A percentile compares a stretch with the other conserved stretches of the same genome.
Evolutionary conservation across 768 basidiomycete species (phyloP).

Genomic region (Pholiota conissans): DNA sequence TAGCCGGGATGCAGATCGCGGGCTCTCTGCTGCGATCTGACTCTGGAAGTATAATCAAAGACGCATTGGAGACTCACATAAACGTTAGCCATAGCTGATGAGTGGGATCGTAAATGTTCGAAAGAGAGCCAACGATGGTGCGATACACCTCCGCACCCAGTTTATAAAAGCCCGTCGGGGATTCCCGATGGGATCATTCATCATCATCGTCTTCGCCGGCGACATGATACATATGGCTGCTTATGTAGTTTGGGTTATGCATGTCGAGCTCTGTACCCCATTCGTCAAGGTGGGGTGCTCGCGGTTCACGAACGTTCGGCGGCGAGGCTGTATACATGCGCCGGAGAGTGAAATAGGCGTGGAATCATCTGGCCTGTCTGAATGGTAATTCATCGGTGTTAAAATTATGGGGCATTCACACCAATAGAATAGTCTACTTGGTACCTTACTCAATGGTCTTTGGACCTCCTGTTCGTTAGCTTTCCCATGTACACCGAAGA

Average conservation of each 20-base stretch:
- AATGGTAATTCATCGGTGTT: too few relatives aligned
- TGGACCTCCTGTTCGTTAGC: too few relatives aligned
- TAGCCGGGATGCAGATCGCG: neutral
- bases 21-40: neutral
- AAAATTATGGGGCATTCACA: too few relatives aligned
- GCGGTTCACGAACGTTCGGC: neutral
- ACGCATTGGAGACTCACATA: neutral
- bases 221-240: neutral
- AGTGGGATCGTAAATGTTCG: neutral
- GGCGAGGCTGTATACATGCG: neutral
- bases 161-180: slow-evolving; percentile 2
- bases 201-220: neutral
- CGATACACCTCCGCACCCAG: neutral
- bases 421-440: too few relatives aligned
- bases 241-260: too few relatives aligned
- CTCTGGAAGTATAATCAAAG: neutral
- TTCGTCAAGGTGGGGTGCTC: too few relatives aligned
- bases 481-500: neutral
- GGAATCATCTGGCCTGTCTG: neutral
- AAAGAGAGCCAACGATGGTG: neutral
- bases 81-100: slow-evolving; percentile 3
- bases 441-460: too few relatives aligned
- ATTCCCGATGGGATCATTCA: slow-evolving; percentile 4
- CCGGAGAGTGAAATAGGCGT: neutral
- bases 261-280: too few relatives aligned